These are phyloP conservation scores for Odonthalia washingtoniensis DNA, from an alignment of 31 red algal genomes.

Conservation along the genomic window DNA sequence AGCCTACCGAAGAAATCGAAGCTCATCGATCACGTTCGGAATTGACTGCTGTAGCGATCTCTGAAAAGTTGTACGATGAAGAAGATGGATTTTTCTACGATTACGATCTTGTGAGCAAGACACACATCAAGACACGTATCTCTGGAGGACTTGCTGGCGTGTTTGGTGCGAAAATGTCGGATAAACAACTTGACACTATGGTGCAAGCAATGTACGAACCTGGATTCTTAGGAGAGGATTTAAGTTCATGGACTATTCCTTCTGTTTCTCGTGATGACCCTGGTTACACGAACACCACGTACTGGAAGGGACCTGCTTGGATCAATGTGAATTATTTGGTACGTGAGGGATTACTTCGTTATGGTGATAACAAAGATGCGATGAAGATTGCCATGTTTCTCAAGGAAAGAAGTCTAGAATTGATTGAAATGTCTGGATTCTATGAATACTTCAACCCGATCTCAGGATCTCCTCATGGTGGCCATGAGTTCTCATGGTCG, in stretches of 20 bases:
- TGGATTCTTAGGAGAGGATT: constrained; percentile 37
- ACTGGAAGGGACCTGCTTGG: constrained; percentile 66
- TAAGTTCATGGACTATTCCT: constrained; percentile 37
- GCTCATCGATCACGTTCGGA: background rate
- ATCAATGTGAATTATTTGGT: constrained; percentile 67
- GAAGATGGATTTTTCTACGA: constrained; percentile 50
- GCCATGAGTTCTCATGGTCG: constrained; percentile 59
- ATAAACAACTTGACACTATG: constrained; percentile 5
- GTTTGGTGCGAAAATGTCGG: constrained; percentile 34
- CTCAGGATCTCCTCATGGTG: constrained; percentile 57
- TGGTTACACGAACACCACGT: constrained; percentile 51
- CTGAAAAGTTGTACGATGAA: constrained; percentile 36
- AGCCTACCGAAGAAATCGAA: constrained; percentile 7
- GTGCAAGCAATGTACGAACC: constrained; percentile 14
- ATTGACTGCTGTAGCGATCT: constrained; percentile 32
- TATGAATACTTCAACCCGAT: constrained; percentile 63
- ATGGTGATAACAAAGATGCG: constrained; percentile 33
- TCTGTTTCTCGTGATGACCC: constrained; percentile 49
- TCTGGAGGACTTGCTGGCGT: constrained; percentile 53
- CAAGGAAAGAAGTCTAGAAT: constrained; percentile 44
- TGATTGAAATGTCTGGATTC: constrained; percentile 48
- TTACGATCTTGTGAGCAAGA: constrained; percentile 33
- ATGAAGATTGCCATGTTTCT: constrained; percentile 39
- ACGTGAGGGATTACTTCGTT: constrained; percentile 39
- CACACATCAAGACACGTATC: constrained; percentile 41